phyloP scores from a whole-genome alignment of 2,329 filamentous ascomycete genomes.

The Nigrospora sphaerica region DNA sequence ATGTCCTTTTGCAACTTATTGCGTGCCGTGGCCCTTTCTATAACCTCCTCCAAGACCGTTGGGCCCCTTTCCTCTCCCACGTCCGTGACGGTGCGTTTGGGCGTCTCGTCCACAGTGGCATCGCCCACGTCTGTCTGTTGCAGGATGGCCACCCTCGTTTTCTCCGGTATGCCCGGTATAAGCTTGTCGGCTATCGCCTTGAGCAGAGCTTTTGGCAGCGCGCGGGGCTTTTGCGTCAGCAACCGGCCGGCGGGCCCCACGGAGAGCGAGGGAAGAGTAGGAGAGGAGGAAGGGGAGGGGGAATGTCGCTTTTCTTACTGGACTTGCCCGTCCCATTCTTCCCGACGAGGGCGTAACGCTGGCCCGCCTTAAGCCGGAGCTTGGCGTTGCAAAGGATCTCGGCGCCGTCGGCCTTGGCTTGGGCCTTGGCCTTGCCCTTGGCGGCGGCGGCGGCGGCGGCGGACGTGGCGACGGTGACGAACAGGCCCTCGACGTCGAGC shows the following conservation, averaged over 20 bases:
- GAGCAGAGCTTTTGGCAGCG: conserved; percentile 48
- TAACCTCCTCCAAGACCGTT: conserved; percentile 59
- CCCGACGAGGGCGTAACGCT: conserved; percentile 71
- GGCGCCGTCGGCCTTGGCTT: conserved; percentile 38
- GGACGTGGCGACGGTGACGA: conserved; percentile 52
- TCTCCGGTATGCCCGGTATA: conserved; percentile 66
- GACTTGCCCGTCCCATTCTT: conserved; percentile 81
- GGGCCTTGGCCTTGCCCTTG: conserved; percentile 41
- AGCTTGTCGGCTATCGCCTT: conserved; percentile 71
- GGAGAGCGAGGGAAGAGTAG: too few relatives aligned
- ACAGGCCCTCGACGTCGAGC: conserved; percentile 68
- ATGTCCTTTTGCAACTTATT: conserved; percentile 55
- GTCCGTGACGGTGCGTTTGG: conserved; percentile 7
- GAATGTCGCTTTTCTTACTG: conserved; percentile 43
- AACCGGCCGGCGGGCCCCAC: too few relatives aligned
- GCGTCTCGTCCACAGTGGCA: conserved; percentile 16
- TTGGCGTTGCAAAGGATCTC: conserved; percentile 67
- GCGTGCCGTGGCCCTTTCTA: conserved; percentile 51
- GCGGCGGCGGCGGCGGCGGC: conserved; percentile 25
- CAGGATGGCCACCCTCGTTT: conserved; percentile 58
- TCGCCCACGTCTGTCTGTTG: conserved; percentile 54
- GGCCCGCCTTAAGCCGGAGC: conserved; percentile 63
- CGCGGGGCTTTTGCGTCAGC: too few relatives aligned
- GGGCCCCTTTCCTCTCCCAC: conserved; percentile 9
- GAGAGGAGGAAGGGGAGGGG: not conserved